Evolutionary conservation across 805 yeast genomes (phyloP).

Genomic region (Schwanniomyces occidentalis): DNA sequence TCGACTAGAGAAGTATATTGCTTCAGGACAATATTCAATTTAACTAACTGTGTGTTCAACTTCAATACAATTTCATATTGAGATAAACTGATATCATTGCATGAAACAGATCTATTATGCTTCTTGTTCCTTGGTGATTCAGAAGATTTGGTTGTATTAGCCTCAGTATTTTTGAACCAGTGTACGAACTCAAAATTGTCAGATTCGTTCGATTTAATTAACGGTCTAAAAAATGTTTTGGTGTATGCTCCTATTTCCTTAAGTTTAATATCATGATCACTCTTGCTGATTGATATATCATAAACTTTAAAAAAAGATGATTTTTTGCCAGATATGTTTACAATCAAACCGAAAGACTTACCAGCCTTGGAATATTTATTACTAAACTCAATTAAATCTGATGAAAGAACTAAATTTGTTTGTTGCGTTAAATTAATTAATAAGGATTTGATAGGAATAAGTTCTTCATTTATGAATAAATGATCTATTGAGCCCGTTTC

Average conservation of each 20-base stretch:
- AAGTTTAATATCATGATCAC: slow-evolving; percentile 7
- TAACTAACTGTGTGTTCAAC: slow-evolving; percentile 12
- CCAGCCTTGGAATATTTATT: slow-evolving; percentile 5
- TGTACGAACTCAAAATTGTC: slow-evolving; percentile 13
- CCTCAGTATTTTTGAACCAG: slow-evolving; percentile 12
- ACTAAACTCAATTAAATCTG: slow-evolving; percentile 15
- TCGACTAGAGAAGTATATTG: slow-evolving; percentile 5
- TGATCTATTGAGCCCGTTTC: slow-evolving; percentile 12
- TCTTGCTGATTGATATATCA: slow-evolving; percentile 11
- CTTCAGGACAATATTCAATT: slow-evolving; percentile 18
- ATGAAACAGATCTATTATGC: slow-evolving; percentile 7
- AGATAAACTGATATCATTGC: slow-evolving; percentile 11
- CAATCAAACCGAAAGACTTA: slow-evolving; percentile 17
- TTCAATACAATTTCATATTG: slow-evolving; percentile 18
- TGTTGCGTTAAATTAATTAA: slow-evolving; percentile 2
- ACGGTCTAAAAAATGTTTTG: slow-evolving; percentile 13
- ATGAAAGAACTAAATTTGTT: slow-evolving; percentile 1
- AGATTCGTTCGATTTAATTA: slow-evolving; percentile 2
- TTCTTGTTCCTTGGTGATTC: slow-evolving; percentile 7
- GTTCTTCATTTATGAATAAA: slow-evolving; percentile 10
- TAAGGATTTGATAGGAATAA: slow-evolving; percentile 6
- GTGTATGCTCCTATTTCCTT: slow-evolving; percentile 18
- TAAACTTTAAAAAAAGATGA: slow-evolving; percentile 13
- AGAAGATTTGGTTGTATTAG: not conserved
- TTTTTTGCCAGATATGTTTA: slow-evolving; percentile 9